Evolutionary conservation across 306 rosid species (phyloP).

Genomic region (Arachis stenosperma): DNA sequence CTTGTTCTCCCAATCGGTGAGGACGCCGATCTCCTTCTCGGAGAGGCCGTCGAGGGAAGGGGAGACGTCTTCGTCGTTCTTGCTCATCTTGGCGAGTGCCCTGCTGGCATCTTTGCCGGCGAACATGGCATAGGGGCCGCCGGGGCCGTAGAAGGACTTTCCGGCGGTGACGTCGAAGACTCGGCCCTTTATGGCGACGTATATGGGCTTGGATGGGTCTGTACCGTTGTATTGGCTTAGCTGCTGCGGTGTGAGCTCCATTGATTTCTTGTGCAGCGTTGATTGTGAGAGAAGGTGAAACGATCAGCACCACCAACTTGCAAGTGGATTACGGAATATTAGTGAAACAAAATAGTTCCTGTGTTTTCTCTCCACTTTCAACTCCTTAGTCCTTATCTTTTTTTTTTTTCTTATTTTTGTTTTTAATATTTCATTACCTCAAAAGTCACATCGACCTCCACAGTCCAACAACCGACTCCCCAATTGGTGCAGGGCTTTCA

Average conservation of each 20-base stretch:
- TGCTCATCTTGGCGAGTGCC: slow-evolving; percentile 97
- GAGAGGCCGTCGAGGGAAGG: slow-evolving; percentile 80
- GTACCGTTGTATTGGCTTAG: slow-evolving; percentile 70
- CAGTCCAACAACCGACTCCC: background rate
- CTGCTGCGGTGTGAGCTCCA: slow-evolving; percentile 70
- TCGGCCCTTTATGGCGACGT: slow-evolving; percentile 81
- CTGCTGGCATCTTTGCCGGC: slow-evolving; percentile 97
- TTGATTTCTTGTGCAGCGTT: slow-evolving; percentile 31
- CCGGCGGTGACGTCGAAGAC: slow-evolving; percentile 87
- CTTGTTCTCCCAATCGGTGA: slow-evolving; percentile 91
- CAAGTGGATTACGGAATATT: too few relatives aligned
- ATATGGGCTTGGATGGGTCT: slow-evolving; percentile 82
- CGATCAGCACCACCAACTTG: too few relatives aligned
- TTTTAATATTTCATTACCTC: background rate
- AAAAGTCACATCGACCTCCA: background rate
- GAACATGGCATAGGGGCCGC: slow-evolving; percentile 89
- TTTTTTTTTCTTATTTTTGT: too few relatives aligned
- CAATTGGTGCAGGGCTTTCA: too few relatives aligned
- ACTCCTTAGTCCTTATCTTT: background rate
- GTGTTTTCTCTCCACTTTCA: too few relatives aligned
- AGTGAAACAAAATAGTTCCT: too few relatives aligned
- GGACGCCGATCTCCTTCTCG: slow-evolving; percentile 95
- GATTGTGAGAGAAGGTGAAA: background rate
- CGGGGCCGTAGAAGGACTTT: slow-evolving; percentile 87
- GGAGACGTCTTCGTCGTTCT: slow-evolving; percentile 71